phyloP scores from a whole-genome alignment of 2,329 filamentous ascomycete genomes.

The Diaporthe sp. region DNA sequence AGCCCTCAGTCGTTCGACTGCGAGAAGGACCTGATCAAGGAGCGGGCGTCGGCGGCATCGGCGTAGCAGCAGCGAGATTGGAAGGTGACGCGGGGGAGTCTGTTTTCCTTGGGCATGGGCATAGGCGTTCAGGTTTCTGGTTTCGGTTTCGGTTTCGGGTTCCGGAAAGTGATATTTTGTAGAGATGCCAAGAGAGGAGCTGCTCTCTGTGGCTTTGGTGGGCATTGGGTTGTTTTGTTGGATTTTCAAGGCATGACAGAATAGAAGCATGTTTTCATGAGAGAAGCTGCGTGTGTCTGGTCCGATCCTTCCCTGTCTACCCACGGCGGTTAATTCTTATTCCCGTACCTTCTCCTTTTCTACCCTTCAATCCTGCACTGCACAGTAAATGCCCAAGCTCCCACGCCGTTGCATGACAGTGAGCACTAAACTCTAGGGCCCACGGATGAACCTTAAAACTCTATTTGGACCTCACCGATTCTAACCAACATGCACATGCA shows the following conservation, averaged over 20 bases:
- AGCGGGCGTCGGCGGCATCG: background rate
- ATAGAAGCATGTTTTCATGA: background rate
- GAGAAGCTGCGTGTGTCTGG: too few species aligned
- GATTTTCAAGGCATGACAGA: too few species aligned
- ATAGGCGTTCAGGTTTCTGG: background rate
- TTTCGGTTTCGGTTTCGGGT: background rate
- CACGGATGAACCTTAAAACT: slow-evolving; percentile 15
- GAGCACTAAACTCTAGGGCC: background rate
- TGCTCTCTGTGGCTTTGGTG: background rate
- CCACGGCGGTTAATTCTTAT: background rate
- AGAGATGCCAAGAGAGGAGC: background rate
- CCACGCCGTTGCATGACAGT: background rate
- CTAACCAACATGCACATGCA: background rate
- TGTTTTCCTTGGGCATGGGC: background rate
- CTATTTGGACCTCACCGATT: background rate
- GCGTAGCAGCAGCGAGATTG: background rate
- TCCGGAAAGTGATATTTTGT: background rate
- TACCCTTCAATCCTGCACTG: too few species aligned
- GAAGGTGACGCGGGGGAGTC: background rate
- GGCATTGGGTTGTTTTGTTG: background rate
- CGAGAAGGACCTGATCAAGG: slow-evolving; percentile 21
- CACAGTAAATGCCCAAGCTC: background rate
- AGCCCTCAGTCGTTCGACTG: slow-evolving; percentile 30
- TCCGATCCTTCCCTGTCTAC: background rate
- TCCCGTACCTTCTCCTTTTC: background rate